Percentiles rank a stretch among this genome's conserved stretches.
These are phyloP conservation scores for Sphaerostilbella broomeana DNA, from an alignment of 2,329 filamentous ascomycete species.

Conservation along the genomic window DNA sequence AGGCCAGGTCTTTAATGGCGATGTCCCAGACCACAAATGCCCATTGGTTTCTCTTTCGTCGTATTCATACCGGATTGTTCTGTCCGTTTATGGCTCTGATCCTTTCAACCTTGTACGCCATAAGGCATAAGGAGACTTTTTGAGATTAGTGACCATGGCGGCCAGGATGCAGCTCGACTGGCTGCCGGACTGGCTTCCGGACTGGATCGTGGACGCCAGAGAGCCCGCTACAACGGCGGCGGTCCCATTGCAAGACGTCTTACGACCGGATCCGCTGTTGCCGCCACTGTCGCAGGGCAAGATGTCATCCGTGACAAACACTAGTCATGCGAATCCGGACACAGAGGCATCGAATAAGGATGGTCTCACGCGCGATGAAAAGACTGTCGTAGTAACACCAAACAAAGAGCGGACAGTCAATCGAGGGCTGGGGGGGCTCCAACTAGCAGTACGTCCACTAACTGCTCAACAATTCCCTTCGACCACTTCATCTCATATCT, in stretches of 20 bases:
- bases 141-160: conserved; percentile 1
- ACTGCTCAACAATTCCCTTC: too few species aligned
- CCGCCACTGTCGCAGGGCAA: too few species aligned
- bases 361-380: conserved; percentile 6
- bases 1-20: background rate
- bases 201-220: conserved; percentile 11
- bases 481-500: background rate
- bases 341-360: background rate
- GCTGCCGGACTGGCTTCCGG: too few species aligned
- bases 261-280: too few species aligned
- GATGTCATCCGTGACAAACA: background rate
- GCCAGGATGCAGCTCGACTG: conserved; percentile 8
- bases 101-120: too few species aligned
- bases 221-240: background rate
- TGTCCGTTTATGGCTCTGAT: too few species aligned
- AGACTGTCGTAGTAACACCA: conserved; percentile 15
- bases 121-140: too few species aligned
- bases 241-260: too few species aligned
- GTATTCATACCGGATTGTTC: too few species aligned
- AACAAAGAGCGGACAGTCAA: conserved; percentile 19
- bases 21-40: too few species aligned
- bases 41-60: background rate
- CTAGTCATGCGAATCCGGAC: background rate
- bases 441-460: conserved; percentile 19
- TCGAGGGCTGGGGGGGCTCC: conserved; percentile 20